phyloP scores from a whole-genome alignment of 176 grass and related monocot genomes.

The Zoysia japonica region DNA sequence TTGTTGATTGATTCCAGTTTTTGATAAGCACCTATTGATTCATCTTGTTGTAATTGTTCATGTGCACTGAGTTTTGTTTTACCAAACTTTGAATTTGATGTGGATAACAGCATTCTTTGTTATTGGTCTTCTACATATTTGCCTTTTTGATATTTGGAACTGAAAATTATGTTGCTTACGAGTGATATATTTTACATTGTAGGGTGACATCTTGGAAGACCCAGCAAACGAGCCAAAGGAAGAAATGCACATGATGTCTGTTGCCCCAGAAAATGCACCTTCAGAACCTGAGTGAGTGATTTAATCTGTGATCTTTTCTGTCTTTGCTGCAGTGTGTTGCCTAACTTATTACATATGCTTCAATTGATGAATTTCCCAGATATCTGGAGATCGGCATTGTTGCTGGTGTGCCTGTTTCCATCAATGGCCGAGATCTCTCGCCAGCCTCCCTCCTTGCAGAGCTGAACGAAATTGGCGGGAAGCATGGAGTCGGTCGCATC shows the following conservation, averaged over 20 bases:
- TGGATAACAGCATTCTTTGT: neutral
- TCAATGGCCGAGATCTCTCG: constrained; percentile 69
- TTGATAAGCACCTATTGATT: neutral
- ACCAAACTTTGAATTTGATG: neutral
- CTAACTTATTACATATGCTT: neutral
- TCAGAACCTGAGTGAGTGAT: constrained; percentile 73
- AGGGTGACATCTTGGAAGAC: constrained; percentile 98
- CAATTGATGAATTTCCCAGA: constrained; percentile 30
- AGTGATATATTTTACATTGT: constrained; percentile 25
- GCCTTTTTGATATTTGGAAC: neutral
- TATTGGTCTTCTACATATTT: neutral
- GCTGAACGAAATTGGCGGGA: constrained; percentile 83
- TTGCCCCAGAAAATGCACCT: constrained; percentile 77
- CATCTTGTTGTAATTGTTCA: neutral
- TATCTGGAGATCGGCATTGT: constrained; percentile 83
- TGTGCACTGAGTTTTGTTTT: neutral
- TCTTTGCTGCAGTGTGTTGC: constrained; percentile 1
- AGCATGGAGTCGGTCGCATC: constrained; percentile 73
- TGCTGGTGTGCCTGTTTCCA: constrained; percentile 75
- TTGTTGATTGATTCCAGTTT: constrained; percentile 3
- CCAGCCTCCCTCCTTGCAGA: constrained; percentile 73
- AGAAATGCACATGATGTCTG: constrained; percentile 99
- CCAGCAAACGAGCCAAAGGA: constrained; percentile 92
- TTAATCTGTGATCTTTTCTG: neutral
- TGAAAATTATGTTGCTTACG: neutral